These are phyloP conservation scores for Dactylis glomerata DNA, from an alignment of 176 grass and related monocot genomes.

Conservation along the genomic window DNA sequence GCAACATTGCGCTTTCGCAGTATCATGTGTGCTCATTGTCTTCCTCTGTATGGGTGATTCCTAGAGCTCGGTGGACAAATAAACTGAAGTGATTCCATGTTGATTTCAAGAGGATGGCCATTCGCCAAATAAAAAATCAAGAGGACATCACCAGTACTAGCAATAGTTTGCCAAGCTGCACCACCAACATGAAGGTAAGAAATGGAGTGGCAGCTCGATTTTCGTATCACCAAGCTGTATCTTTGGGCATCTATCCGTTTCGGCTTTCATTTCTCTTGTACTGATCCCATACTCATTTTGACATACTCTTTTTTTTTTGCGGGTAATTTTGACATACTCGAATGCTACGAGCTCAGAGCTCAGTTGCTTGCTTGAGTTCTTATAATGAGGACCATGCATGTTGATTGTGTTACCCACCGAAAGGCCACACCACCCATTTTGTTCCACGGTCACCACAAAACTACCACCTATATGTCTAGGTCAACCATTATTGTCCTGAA, in stretches of 20 bases:
- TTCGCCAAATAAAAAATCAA: too few relatives aligned
- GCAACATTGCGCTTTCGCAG: too few relatives aligned
- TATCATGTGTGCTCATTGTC: too few relatives aligned
- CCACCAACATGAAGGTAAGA: conserved; percentile 49
- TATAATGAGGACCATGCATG: conserved; percentile 74
- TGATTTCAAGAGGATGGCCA: too few relatives aligned
- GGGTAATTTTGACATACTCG: conserved; percentile 73
- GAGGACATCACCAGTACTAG: conserved; percentile 70
- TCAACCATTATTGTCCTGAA: conserved; percentile 86
- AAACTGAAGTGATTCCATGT: too few relatives aligned
- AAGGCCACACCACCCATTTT: conserved; percentile 76
- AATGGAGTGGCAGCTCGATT: conserved; percentile 49
- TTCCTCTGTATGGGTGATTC: too few relatives aligned
- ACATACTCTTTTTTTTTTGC: too few relatives aligned
- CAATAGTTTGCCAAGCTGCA: conserved; percentile 19
- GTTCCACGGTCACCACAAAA: conserved; percentile 60
- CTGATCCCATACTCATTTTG: too few relatives aligned
- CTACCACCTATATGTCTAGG: too few relatives aligned
- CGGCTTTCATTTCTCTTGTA: conserved; percentile 66
- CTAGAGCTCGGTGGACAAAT: too few relatives aligned
- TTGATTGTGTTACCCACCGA: conserved; percentile 86
- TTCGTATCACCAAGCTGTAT: conserved; percentile 53
- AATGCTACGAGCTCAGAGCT: conserved; percentile 70
- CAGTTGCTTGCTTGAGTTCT: conserved; percentile 79
- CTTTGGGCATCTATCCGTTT: background rate